Evolutionary conservation across 176 grass and related monocot genomes (phyloP).

Genomic region (Chrysopogon serrulatus): DNA sequence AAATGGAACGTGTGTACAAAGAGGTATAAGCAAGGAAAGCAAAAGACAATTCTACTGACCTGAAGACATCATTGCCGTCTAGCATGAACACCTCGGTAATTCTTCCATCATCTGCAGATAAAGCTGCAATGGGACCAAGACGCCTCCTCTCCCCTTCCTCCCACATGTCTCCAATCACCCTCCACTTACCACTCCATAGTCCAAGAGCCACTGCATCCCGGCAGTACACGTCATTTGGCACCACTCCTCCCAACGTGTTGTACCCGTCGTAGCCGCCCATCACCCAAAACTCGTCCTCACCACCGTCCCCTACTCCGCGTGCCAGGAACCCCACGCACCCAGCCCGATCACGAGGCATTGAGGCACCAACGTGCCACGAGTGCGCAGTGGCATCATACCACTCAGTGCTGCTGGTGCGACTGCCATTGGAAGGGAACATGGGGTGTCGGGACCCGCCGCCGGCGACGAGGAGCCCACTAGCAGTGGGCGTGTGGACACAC

Average conservation of each 20-base stretch:
- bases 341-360: slow-evolving; percentile 62
- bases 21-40: neutral
- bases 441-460: slow-evolving; percentile 81
- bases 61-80: slow-evolving; percentile 53
- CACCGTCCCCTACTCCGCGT: slow-evolving; percentile 16
- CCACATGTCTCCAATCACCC: slow-evolving; percentile 78
- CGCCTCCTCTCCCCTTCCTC: slow-evolving; percentile 61
- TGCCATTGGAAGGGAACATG: slow-evolving; percentile 65
- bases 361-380: slow-evolving; percentile 41
- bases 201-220: slow-evolving; percentile 69
- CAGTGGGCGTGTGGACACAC: slow-evolving; percentile 30
- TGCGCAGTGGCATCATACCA: slow-evolving; percentile 38
- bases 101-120: slow-evolving; percentile 52
- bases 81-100: slow-evolving; percentile 72
- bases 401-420: slow-evolving; percentile 61
- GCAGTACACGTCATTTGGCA: slow-evolving; percentile 68
- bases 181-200: slow-evolving; percentile 70
- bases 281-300: slow-evolving; percentile 91
- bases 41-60: slow-evolving; percentile 44
- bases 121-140: slow-evolving; percentile 50
- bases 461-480: slow-evolving; percentile 45
- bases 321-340: slow-evolving; percentile 71
- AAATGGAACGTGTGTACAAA: neutral
- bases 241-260: slow-evolving; percentile 58
- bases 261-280: slow-evolving; percentile 88